phyloP scores from a whole-genome alignment of 805 yeast species.

The Yarrowia porcina region DNA sequence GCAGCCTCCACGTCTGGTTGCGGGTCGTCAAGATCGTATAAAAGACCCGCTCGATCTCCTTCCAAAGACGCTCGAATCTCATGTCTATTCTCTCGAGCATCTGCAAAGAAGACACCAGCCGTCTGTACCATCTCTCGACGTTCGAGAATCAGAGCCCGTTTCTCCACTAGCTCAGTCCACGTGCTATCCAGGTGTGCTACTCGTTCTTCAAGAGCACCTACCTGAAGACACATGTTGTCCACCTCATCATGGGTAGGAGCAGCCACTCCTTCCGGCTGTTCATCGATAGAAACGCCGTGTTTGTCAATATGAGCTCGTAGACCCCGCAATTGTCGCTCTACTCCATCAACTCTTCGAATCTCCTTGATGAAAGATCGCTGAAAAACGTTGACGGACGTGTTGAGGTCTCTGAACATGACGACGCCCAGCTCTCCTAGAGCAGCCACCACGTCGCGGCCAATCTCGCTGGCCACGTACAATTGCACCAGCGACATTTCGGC shows the following conservation, averaged over 20 bases:
- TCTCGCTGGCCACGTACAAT: conserved; percentile 84
- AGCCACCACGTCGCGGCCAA: conserved; percentile 77
- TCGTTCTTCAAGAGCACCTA: conserved; percentile 65
- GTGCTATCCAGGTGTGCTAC: conserved; percentile 67
- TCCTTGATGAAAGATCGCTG: conserved; percentile 89
- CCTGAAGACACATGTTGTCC: conserved; percentile 63
- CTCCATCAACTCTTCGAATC: conserved; percentile 73
- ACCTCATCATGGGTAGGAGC: conserved; percentile 51
- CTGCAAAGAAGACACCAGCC: conserved; percentile 46
- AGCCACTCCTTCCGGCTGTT: conserved; percentile 8
- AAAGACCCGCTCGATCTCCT: conserved; percentile 30
- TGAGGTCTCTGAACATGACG: conserved; percentile 86
- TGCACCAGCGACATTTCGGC: conserved; percentile 97
- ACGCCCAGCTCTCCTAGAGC: conserved; percentile 78
- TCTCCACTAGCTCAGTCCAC: conserved; percentile 56
- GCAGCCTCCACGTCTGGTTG: conserved; percentile 30
- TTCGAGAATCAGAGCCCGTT: conserved; percentile 65
- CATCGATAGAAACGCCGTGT: conserved; percentile 32
- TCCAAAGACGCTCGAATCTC: conserved; percentile 37
- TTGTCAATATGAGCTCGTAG: conserved; percentile 35
- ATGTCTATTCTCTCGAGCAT: conserved; percentile 34
- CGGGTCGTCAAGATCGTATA: conserved; percentile 30
- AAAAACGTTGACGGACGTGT: conserved; percentile 70
- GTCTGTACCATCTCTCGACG: conserved; percentile 58
- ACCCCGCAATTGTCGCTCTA: conserved; percentile 66